Evolutionary conservation across 768 basidiomycete species (phyloP), one percentile per base, ranked within the genome.

Genomic region (Serendipita vermifera): DNA sequence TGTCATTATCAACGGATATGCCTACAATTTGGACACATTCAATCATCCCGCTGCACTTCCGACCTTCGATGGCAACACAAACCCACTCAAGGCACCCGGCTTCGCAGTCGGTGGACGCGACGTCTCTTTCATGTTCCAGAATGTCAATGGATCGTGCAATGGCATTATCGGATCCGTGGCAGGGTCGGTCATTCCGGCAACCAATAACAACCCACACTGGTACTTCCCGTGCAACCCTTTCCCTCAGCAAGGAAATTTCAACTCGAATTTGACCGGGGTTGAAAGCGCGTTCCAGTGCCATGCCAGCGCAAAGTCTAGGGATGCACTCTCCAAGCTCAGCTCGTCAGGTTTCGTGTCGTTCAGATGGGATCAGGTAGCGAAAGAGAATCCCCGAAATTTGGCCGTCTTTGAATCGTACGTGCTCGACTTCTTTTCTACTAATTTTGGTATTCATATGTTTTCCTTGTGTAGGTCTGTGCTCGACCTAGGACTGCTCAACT

Each of bases 201-300:
- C 66, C 5, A 80, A 80, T 31, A 70, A 72, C 51, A 65, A 72
- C 43, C 68, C 91, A 63, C 86, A 88, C 59, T 98, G 93, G 93
- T 97, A 97, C 68, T 96, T 98, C 70, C 96, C 96, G 1, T 99
- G 96, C 75, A 98, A 99, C 64, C 70, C 94, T 40, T 85, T 75
- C 72, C 77, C 80, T 62, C 92, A 93, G 69, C 75, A 74, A 60
- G 81, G 83, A 3, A 79, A 66, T 9, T 70, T 71, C 2, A 71
- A 75, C 1, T 73, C 75, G 59, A 93, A 97, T 66, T 59, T 76
- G 26, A 86, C 87, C 1, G 77, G 73, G 32, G 91, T 91, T 63
- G 80, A 78, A 31, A 61, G 67, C 5, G 68, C 69, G 31, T 81
- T 78, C 15, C 82, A 77, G 56, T 99, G 96, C 61, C 96, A 99